phyloP scores from a whole-genome alignment of 148 eudicot genomes.

The Silene conica region DNA sequence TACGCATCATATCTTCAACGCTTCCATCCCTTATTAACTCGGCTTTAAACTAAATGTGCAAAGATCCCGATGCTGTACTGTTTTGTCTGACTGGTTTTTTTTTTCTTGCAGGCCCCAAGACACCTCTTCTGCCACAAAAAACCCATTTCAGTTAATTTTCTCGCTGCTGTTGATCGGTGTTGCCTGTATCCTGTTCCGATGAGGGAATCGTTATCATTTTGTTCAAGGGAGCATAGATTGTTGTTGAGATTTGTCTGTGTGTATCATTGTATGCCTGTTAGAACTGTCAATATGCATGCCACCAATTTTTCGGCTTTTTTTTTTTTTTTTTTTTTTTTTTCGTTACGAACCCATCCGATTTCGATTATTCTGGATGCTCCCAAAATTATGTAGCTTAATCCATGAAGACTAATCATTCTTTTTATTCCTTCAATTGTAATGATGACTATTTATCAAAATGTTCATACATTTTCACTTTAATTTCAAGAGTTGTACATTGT shows the following conservation, averaged over 20 bases:
- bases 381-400: slow-evolving; percentile 24
- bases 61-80: neutral
- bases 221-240: slow-evolving; percentile 33
- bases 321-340: slow-evolving; percentile 1
- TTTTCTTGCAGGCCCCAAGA: slow-evolving; percentile 54
- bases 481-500: neutral
- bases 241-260: slow-evolving; percentile 31
- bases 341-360: slow-evolving; percentile 16
- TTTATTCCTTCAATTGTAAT: slow-evolving; percentile 24
- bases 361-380: slow-evolving; percentile 23
- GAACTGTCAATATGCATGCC: slow-evolving; percentile 33
- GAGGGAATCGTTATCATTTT: slow-evolving; percentile 14
- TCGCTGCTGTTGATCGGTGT: slow-evolving; percentile 36
- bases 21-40: no score
- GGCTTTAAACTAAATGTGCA: no score
- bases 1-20: slow-evolving; percentile 24
- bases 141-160: slow-evolving; percentile 30
- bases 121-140: slow-evolving; percentile 40
- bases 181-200: slow-evolving; percentile 27
- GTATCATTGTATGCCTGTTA: slow-evolving; percentile 12
- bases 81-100: neutral
- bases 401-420: slow-evolving; percentile 30
- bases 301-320: slow-evolving; percentile 14
- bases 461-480: slow-evolving; percentile 18
- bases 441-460: slow-evolving; percentile 22